Conservation (phyloP, 805 yeast species). For the Saccharomyces eubayanus region DNA sequence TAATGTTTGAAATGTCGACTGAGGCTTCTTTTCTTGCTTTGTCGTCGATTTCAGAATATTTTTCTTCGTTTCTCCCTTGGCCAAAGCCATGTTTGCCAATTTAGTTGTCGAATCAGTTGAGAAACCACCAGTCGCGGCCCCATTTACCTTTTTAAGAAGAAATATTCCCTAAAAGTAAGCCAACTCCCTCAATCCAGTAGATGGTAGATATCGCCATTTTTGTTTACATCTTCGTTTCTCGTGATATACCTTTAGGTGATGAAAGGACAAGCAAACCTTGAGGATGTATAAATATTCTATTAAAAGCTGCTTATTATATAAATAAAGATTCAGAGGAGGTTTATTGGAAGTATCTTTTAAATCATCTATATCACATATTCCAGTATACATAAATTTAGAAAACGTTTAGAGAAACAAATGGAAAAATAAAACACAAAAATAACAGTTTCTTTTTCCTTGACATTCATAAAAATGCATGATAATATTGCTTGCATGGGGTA, state of each 20-base stretch:
- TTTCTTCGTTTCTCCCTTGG: neutral
- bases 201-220: neutral
- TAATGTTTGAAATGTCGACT: neutral
- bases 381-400: constrained; percentile 9
- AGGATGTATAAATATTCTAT: neutral
- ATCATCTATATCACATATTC: constrained; percentile 13
- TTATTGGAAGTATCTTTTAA: neutral
- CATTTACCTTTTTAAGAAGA: neutral
- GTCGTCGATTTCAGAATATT: neutral
- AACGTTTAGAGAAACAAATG: neutral
- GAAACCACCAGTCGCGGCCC: neutral
- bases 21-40: neutral
- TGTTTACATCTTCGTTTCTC: neutral
- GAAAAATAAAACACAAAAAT: neutral
- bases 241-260: neutral
- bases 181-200: too few species aligned
- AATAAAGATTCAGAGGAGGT: neutral
- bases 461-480: neutral
- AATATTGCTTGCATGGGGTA: neutral
- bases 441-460: neutral
- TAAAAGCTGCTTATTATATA: neutral
- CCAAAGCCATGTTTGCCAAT: neutral
- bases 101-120: neutral
- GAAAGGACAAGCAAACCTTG: neutral
- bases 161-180: neutral